These are phyloP conservation scores for Coniferiporia sulphurascens DNA, from an alignment of 1,284 basidiomycete species.

Conservation along the genomic window DNA sequence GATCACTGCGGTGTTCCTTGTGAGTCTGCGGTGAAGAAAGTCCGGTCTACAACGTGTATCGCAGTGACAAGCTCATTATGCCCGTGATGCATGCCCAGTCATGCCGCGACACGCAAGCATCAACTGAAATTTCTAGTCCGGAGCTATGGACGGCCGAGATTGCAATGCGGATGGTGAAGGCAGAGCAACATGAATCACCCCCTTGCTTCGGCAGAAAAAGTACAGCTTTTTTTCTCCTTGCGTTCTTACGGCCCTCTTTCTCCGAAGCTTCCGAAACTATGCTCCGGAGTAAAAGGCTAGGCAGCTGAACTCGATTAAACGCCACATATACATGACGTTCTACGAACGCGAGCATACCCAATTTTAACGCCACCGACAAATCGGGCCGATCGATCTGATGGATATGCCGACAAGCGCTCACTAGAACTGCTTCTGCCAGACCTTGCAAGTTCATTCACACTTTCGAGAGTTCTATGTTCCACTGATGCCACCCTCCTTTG, in stretches of 20 bases:
- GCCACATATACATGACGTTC: slow-evolving; percentile 32
- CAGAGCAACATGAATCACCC: slow-evolving; percentile 23
- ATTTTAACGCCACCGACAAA: slow-evolving; percentile 29
- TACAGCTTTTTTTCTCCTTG: slow-evolving; percentile 5
- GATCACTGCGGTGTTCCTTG: slow-evolving; percentile 19
- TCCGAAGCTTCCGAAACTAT: slow-evolving; percentile 14
- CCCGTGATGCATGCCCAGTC: slow-evolving; percentile 1
- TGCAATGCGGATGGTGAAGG: slow-evolving; percentile 30
- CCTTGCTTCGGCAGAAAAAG: slow-evolving; percentile 26
- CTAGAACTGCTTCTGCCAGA: no score
- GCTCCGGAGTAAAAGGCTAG: slow-evolving; percentile 22
- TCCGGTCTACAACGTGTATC: slow-evolving; percentile 25
- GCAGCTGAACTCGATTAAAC: not conserved
- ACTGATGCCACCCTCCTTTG: no score
- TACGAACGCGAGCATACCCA: slow-evolving; percentile 33
- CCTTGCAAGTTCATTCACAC: no score
- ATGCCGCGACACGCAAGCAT: not conserved
- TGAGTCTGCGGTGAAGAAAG: slow-evolving; percentile 11
- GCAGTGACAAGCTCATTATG: slow-evolving; percentile 30
- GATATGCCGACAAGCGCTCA: slow-evolving; percentile 25
- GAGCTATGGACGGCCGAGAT: slow-evolving; percentile 25
- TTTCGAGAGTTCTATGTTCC: no score
- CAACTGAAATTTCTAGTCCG: not conserved
- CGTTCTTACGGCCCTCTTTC: not conserved
- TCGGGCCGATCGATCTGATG: slow-evolving; percentile 29